Evolutionary conservation across 306 rosid genomes (phyloP), one percentile per base, ranked within the genome.

Genomic region (Macrotyloma uniflorum): DNA sequence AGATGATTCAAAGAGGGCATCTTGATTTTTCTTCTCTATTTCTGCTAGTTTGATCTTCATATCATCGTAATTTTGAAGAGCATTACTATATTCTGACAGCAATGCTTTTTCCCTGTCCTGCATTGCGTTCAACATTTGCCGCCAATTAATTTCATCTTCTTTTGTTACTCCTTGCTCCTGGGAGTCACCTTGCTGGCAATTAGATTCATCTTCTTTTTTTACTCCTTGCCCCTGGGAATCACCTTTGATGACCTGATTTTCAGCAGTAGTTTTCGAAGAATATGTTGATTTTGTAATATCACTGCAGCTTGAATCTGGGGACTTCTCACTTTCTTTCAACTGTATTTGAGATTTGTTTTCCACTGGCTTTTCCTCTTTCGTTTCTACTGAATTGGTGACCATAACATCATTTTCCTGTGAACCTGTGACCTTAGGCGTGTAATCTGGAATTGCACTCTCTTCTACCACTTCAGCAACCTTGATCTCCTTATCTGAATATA

Each of bases 31-130:
- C 73, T 82, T 85, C 83, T 89, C 97, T 24, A 85, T 23, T 43
- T 87, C 94, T 22, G 38, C 15, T 6, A 91, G 86, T 84, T 79
- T 80, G 83, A 55, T 87, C 87, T 88, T 91, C 62, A 88, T 74
- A 0, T 85, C 93, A 87, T 88, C 90, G 81, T 82, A 91, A 83
- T 72, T 91, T 79, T 87, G 81, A 67, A 93, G 94, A 53, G 89
- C 85, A 66, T 69, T 40, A 13, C 91, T 87, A 74, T 93, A 93
- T 82, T 91, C 94, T 13, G 74, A 33, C 69, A 91, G 67, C 80
- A 93, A 81, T 28, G 54, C 69, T 57, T 77, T 85, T 78, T 93
- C 97, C 76, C 76, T 91, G n/a, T 79, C 88, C 68, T 71, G 85
- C 79, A 91, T 74, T 76, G 91, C 97, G 24, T 70, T 83, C 74